Evolutionary conservation across 2,329 filamentous ascomycete genomes (phyloP).

Genomic region (Calonectria multiphialidica): DNA sequence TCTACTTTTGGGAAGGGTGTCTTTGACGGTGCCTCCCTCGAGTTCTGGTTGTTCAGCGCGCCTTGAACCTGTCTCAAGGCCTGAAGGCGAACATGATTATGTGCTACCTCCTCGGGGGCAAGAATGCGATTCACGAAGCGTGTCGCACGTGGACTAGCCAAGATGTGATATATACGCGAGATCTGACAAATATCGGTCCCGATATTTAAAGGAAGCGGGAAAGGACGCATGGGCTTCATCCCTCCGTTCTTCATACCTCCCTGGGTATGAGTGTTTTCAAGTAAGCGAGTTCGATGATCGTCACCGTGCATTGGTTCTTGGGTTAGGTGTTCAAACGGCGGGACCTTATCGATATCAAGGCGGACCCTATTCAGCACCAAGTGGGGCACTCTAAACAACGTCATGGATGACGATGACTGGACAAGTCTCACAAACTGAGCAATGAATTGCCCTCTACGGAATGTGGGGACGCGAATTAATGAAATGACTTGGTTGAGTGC

Average conservation of each 20-base stretch:
- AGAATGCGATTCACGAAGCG: slow-evolving; percentile 64
- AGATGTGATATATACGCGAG: slow-evolving; percentile 70
- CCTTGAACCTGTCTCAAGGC: slow-evolving; percentile 16
- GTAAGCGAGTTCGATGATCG: slow-evolving; percentile 5
- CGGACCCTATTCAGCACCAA: slow-evolving; percentile 16
- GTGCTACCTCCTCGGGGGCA: slow-evolving; percentile 48
- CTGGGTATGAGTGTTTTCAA: not conserved
- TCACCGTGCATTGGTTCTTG: not conserved
- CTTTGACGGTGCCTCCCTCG: not conserved
- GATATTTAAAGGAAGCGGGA: slow-evolving; percentile 75
- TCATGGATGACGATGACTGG: slow-evolving; percentile 16
- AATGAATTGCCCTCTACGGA: not conserved
- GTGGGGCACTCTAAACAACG: slow-evolving; percentile 23
- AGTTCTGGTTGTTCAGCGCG: not conserved
- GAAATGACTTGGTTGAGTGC: not conserved
- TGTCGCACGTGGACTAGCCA: slow-evolving; percentile 57
- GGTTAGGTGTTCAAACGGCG: slow-evolving; percentile 29
- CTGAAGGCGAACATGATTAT: slow-evolving; percentile 38
- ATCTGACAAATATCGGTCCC: slow-evolving; percentile 86
- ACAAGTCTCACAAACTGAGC: not conserved
- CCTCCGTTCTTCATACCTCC: not conserved
- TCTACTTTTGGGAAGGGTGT: not conserved
- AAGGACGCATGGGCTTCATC: slow-evolving; percentile 56
- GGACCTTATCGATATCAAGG: slow-evolving; percentile 44
- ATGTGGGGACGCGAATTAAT: not conserved